Conservation (phyloP, 495 filamentous ascomycete species). For the Aspergillus taichungensis region DNA sequence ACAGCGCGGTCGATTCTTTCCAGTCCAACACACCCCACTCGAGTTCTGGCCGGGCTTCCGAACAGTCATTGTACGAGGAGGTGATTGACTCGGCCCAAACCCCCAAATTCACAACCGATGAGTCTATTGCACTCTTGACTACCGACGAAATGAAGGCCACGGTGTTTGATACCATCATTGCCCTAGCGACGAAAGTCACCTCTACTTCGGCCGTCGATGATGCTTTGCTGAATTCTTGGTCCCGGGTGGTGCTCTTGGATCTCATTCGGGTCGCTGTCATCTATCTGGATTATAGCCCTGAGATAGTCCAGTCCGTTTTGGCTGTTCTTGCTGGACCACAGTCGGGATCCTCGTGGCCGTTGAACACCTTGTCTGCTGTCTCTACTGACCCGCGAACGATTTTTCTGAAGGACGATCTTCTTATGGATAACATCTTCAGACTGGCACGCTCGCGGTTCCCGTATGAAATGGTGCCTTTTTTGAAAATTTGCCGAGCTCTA, state of each 20-base stretch:
- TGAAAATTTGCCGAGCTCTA: conserved; percentile 54
- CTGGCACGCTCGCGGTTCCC: conserved; percentile 70
- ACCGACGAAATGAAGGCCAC: conserved; percentile 43
- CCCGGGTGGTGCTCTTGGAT: conserved; percentile 54
- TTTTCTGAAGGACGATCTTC: conserved; percentile 45
- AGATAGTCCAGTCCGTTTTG: conserved; percentile 53
- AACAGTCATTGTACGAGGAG: conserved; percentile 41
- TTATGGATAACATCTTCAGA: conserved; percentile 49
- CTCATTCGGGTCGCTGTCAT: conserved; percentile 49
- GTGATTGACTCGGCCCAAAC: conserved; percentile 40
- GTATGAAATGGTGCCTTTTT: conserved; percentile 74
- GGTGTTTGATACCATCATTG: conserved; percentile 55
- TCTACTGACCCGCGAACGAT: conserved; percentile 38
- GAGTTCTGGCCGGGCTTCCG: conserved; percentile 17
- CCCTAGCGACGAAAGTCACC: conserved; percentile 38
- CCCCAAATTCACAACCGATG: conserved; percentile 29
- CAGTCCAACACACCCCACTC: conserved; percentile 29
- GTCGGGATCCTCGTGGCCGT: conserved; percentile 20
- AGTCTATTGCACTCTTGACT: conserved; percentile 41
- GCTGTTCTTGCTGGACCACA: conserved; percentile 43
- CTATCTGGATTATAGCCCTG: conserved; percentile 56
- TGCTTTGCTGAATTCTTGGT: conserved; percentile 26
- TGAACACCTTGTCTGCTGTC: conserved; percentile 22
- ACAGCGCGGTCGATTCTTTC: conserved; percentile 49
- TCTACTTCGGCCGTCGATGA: conserved; percentile 35